Evolutionary conservation across 2,329 filamentous ascomycete genomes (phyloP).

Genomic region (Ophiocordyceps camponoti-floridani): DNA sequence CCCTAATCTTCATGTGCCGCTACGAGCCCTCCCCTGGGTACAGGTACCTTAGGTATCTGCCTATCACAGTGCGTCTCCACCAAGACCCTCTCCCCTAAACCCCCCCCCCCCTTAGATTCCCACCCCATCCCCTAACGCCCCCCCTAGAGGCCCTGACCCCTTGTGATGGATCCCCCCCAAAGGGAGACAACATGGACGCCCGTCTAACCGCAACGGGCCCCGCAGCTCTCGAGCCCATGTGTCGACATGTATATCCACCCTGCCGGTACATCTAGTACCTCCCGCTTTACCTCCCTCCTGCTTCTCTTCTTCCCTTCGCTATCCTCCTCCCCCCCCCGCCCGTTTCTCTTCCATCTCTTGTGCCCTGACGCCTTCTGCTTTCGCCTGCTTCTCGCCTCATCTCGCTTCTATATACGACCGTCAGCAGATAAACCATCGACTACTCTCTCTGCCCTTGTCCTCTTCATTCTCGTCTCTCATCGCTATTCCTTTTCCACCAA

Average conservation of each 20-base stretch:
- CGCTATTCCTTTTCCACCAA: neutral
- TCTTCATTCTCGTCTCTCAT: neutral
- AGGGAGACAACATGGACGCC: neutral
- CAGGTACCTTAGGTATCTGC: too few relatives aligned
- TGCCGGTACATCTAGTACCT: neutral
- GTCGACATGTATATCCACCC: neutral
- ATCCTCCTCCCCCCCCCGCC: neutral
- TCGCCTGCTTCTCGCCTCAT: too few relatives aligned
- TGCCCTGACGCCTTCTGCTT: too few relatives aligned
- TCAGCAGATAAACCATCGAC: conserved; percentile 2
- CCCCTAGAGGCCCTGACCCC: neutral
- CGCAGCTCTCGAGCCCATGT: neutral
- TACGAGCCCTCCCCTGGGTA: too few relatives aligned
- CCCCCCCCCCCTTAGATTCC: too few relatives aligned
- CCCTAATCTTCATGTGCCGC: too few relatives aligned
- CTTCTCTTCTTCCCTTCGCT: neutral
- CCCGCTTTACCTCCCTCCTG: neutral
- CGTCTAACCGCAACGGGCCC: neutral
- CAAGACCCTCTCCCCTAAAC: too few relatives aligned
- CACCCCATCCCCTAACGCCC: neutral
- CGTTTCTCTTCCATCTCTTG: neutral
- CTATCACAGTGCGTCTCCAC: too few relatives aligned
- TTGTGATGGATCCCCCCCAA: neutral
- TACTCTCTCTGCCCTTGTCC: neutral
- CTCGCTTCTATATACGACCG: neutral